Percentiles rank a stretch among this genome's conserved stretches.
These are phyloP conservation scores for Calocybe indica DNA, from an alignment of 768 basidiomycete species.

Conservation along the genomic window DNA sequence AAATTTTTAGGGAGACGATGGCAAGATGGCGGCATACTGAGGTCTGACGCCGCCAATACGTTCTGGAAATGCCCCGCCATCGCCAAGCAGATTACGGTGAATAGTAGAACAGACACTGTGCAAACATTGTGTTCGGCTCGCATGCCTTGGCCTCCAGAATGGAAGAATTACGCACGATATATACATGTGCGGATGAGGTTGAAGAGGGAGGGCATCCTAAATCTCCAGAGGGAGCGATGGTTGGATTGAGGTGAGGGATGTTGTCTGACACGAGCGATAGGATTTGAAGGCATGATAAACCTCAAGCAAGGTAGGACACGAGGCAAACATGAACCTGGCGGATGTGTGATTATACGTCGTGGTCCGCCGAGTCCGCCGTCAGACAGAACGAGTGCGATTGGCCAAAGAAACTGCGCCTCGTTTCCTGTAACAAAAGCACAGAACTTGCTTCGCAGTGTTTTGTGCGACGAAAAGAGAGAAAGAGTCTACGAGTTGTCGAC, in stretches of 20 bases:
- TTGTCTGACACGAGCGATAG: slow-evolving; percentile 20
- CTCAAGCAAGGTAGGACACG: slow-evolving; percentile 31
- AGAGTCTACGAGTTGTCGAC: too few relatives aligned
- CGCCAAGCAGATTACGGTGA: slow-evolving; percentile 74
- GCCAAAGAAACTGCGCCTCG: slow-evolving; percentile 7
- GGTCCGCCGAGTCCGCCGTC: neutral
- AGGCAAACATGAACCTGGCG: slow-evolving; percentile 36
- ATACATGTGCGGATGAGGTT: slow-evolving; percentile 61
- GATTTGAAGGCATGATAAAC: slow-evolving; percentile 39
- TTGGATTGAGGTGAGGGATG: slow-evolving; percentile 5
- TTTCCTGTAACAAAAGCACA: too few relatives aligned
- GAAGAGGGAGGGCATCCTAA: slow-evolving; percentile 66
- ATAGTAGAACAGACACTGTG: slow-evolving; percentile 60
- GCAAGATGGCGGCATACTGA: slow-evolving; percentile 41
- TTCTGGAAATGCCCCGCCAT: slow-evolving; percentile 76
- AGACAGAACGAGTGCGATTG: slow-evolving; percentile 6
- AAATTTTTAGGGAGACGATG: slow-evolving; percentile 17
- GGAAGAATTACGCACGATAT: slow-evolving; percentile 45
- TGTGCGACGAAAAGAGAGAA: too few relatives aligned
- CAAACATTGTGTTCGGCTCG: neutral
- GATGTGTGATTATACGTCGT: slow-evolving; percentile 3
- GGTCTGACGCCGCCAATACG: slow-evolving; percentile 67
- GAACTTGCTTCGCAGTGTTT: too few relatives aligned
- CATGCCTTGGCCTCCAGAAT: slow-evolving; percentile 1
- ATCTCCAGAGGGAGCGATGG: slow-evolving; percentile 23